Evolutionary conservation across 2,329 filamentous ascomycete species (phyloP), one percentile per base, ranked within the genome.

Genomic region (Nannizziopsis arthrosporioides): DNA sequence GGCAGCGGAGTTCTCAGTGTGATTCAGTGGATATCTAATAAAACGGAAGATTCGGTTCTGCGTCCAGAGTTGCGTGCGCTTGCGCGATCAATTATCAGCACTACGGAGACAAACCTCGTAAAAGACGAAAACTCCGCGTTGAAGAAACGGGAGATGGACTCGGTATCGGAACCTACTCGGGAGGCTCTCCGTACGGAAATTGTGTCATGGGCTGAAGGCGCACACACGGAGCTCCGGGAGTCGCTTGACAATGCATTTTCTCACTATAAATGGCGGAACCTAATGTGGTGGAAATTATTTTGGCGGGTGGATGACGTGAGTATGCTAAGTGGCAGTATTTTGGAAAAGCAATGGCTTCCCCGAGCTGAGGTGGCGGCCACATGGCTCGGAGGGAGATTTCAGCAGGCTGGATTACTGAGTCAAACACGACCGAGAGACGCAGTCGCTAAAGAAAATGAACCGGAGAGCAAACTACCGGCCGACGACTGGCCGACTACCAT

Each of bases 261-360:
- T 0, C 80, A 84, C n/a, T 74, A 70, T 14, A 74, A 80, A 35
- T 95, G 90, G 90, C 77, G 79, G 19, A 82, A 84, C 53, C 72
- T 94, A 3, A 76, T 81, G 12, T 96, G 90, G 89, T 95, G 87
- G 84, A 94, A 94, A 63, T 75, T 96, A 0, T 88, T 94, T 61
- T 94, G 88, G 88, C 80, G 87, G 15, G 88, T 92, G 18, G 90
- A 96, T 61, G 90, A 95, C 58, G 86, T 95, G 9, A 79, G 80
- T 2, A 84, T 90, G 75, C 80, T 94, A 47, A 81, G 84, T 2
- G 78, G 80, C 1, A 84, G 92, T 56, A 82, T 95, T 51, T 71
- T 95, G 2, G 76, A 78, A 51, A 80, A 81, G 54, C 74, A 77
- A 5, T 96, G 93, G 70, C 74, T 98, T 2, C 77, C 81, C 0